Conservation (phyloP, 176 grass and related monocot genomes). For the Oryza glaberrima region DNA sequence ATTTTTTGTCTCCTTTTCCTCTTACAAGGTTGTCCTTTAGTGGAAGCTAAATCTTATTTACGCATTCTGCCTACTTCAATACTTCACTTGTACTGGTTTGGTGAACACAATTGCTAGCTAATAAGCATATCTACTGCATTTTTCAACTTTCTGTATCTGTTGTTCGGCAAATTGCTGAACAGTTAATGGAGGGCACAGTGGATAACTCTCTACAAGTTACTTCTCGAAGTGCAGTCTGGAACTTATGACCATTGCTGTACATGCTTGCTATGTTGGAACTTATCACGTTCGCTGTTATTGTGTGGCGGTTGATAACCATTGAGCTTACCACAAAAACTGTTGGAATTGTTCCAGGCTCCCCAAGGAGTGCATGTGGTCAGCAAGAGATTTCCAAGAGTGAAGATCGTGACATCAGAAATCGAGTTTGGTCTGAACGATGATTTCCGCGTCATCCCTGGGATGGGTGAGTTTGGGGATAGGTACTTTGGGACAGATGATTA, state of each 20-base stretch:
- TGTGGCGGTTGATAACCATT: not conserved
- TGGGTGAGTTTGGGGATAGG: constrained; percentile 82
- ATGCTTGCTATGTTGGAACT: not conserved
- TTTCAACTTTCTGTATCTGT: not conserved
- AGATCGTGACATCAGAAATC: constrained; percentile 97
- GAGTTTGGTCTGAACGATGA: constrained; percentile 87
- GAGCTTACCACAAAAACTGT: constrained; percentile 7
- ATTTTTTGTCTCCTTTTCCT: not conserved
- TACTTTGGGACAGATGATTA: constrained; percentile 76
- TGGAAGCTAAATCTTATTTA: not conserved
- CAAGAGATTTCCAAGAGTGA: constrained; percentile 93
- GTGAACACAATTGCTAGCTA: constrained; percentile 7
- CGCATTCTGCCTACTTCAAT: not conserved
- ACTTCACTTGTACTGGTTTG: not conserved
- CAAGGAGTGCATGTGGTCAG: constrained; percentile 88
- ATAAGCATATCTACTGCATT: constrained; percentile 13
- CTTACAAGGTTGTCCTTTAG: constrained; percentile 4
- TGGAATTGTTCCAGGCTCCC: constrained; percentile 57
- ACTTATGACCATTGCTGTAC: not conserved
- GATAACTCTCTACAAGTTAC: not conserved
- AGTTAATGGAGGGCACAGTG: too few species aligned
- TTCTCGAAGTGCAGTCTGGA: not conserved
- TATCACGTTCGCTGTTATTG: too few species aligned
- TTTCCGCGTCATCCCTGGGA: constrained; percentile 73
- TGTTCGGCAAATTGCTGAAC: not conserved